Percentiles rank a stretch among this genome's conserved stretches.
Evolutionary conservation across 1,284 basidiomycete species (phyloP).

Genomic region (Polyporus tsugae): DNA sequence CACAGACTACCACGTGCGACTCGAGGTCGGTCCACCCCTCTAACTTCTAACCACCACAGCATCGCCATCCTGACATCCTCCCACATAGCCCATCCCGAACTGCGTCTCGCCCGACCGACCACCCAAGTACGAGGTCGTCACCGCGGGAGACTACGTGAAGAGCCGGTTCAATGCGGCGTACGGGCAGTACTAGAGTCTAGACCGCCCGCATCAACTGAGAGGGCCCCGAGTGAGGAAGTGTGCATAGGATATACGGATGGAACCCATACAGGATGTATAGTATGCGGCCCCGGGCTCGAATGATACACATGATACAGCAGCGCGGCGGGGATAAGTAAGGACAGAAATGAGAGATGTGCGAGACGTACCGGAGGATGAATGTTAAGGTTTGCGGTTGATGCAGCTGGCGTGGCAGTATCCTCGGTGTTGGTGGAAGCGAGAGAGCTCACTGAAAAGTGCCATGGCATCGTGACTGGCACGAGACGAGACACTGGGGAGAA

Average conservation of each 20-base stretch:
- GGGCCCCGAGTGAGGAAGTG: no score
- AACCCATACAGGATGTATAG: not conserved
- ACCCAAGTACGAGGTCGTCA: conserved; percentile 73
- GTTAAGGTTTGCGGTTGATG: not conserved
- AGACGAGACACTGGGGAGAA: not conserved
- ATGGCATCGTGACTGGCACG: not conserved
- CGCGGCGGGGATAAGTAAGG: not conserved
- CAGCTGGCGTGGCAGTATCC: not conserved
- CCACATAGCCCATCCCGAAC: conserved; percentile 71
- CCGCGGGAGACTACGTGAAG: conserved; percentile 80
- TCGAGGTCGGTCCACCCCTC: conserved; percentile 20
- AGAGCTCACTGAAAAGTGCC: not conserved
- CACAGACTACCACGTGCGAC: conserved; percentile 74
- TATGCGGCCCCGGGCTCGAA: not conserved
- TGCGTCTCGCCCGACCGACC: conserved; percentile 74
- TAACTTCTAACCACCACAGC: no score
- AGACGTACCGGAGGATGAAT: not conserved
- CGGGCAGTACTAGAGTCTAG: conserved; percentile 40
- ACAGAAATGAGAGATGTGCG: not conserved
- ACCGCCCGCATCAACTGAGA: no score
- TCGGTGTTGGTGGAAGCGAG: not conserved
- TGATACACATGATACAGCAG: not conserved
- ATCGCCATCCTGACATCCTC: not conserved
- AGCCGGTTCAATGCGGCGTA: conserved; percentile 72
- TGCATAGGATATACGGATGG: not conserved